Conservation (phyloP, 352 stramenopile genomes). For the Pythium aphanidermatum region DNA sequence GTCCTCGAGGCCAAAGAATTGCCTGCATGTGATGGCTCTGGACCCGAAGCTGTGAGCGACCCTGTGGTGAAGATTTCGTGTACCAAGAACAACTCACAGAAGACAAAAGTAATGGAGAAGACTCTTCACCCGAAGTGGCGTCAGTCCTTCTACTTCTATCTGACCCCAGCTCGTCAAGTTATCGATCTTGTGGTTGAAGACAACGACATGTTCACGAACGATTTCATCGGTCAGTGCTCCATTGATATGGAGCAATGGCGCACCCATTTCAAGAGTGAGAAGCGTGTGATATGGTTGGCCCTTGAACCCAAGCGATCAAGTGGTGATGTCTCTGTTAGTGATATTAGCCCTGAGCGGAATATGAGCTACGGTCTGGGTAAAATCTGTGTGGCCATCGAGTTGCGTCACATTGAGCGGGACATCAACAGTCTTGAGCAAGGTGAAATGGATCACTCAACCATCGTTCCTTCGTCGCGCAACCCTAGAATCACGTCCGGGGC, state of each 20-base stretch:
- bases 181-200: conserved; percentile 62
- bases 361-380: conserved; percentile 33
- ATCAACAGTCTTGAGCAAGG: conserved; percentile 55
- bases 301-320: conserved; percentile 42
- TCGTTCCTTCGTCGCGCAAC: conserved; percentile 36
- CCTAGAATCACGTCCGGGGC: conserved; percentile 20
- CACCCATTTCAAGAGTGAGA: conserved; percentile 33
- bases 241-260: conserved; percentile 60
- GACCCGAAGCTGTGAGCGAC: conserved; percentile 56
- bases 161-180: conserved; percentile 30
- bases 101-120: conserved; percentile 57
- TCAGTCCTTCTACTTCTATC: conserved; percentile 67
- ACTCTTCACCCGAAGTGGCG: conserved; percentile 60
- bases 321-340: conserved; percentile 28
- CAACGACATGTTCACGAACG: conserved; percentile 55
- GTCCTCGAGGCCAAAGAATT: conserved; percentile 54
- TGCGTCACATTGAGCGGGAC: conserved; percentile 47
- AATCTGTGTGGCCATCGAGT: conserved; percentile 61
- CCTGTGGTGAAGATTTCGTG: conserved; percentile 51
- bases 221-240: conserved; percentile 67
- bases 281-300: conserved; percentile 64
- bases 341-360: conserved; percentile 27
- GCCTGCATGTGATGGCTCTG: conserved; percentile 48
- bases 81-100: conserved; percentile 49
- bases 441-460: conserved; percentile 56